Percentiles rank a stretch among this genome's conserved stretches.
phyloP scores from a whole-genome alignment of 2,329 filamentous ascomycete species.

The Lasiodiplodia gonubiensis region DNA sequence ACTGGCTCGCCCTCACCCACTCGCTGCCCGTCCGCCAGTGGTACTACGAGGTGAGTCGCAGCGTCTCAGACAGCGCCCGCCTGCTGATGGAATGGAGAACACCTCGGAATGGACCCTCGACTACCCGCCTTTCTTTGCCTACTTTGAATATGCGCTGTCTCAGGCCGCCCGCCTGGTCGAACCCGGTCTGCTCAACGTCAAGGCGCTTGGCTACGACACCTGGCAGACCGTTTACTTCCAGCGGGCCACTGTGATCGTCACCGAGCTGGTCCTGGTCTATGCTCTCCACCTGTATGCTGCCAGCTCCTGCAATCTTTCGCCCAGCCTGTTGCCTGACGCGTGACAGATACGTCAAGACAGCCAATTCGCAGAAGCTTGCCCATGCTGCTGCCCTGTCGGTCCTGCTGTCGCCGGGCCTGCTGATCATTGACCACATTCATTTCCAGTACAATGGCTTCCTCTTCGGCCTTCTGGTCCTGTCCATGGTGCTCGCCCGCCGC shows the following conservation, averaged over 20 bases:
- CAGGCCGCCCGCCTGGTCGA: conserved; percentile 79
- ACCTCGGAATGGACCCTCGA: conserved; percentile 99
- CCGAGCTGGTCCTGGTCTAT: conserved; percentile 82
- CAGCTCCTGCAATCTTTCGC: conserved; percentile 4
- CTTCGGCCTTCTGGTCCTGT: conserved; percentile 88
- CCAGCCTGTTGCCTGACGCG: conserved; percentile 32
- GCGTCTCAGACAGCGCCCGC: not conserved
- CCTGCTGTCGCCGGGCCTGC: conserved; percentile 85
- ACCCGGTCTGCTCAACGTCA: conserved; percentile 78
- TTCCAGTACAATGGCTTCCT: conserved; percentile 99
- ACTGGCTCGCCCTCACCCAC: conserved; percentile 96
- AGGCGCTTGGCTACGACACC: conserved; percentile 83
- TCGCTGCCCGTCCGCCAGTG: conserved; percentile 85
- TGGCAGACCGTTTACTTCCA: conserved; percentile 97
- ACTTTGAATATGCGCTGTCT: conserved; percentile 92
- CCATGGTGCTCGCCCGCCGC: conserved; percentile 80
- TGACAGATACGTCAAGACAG: conserved; percentile 74
- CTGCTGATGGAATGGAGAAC: conserved; percentile 57
- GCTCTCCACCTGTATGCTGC: conserved; percentile 73
- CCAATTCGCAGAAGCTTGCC: conserved; percentile 74
- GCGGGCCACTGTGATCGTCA: conserved; percentile 81
- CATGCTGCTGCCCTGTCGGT: conserved; percentile 89
- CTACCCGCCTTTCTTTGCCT: conserved; percentile 97
- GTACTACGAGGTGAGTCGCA: conserved; percentile 77
- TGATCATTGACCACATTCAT: conserved; percentile 98